These are phyloP conservation scores for Nakaseomyces nivariensis DNA, from an alignment of 1,139 yeast species.

Conservation along the genomic window DNA sequence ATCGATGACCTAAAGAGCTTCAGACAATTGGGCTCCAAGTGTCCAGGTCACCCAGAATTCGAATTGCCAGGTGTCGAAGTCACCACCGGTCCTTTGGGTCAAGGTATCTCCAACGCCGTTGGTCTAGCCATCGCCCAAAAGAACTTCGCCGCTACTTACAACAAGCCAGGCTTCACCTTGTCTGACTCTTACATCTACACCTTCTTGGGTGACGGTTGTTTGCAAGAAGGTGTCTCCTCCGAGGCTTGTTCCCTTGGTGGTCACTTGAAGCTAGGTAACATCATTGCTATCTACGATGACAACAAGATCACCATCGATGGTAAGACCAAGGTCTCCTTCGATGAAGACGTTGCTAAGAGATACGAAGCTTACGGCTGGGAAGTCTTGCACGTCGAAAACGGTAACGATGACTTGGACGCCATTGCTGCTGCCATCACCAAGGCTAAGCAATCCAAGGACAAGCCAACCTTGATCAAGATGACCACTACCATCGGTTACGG, in stretches of 20 bases:
- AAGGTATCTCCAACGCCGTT: slow-evolving; percentile 94
- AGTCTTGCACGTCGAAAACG: slow-evolving; percentile 65
- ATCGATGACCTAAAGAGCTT: slow-evolving; percentile 84
- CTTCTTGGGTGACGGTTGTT: slow-evolving; percentile 95
- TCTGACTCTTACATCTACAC: slow-evolving; percentile 70
- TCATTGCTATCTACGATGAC: slow-evolving; percentile 95
- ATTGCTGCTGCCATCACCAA: slow-evolving; percentile 64
- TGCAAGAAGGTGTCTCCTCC: slow-evolving; percentile 96
- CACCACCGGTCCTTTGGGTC: slow-evolving; percentile 99
- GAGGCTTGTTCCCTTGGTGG: slow-evolving; percentile 96
- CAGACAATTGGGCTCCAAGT: slow-evolving; percentile 84
- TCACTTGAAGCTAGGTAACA: slow-evolving; percentile 86
- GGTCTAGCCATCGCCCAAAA: slow-evolving; percentile 95
- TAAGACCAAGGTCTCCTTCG: slow-evolving; percentile 80
- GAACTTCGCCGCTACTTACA: slow-evolving; percentile 86
- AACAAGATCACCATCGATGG: slow-evolving; percentile 98
- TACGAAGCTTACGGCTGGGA: slow-evolving; percentile 96
- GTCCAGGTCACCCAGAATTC: slow-evolving; percentile 97
- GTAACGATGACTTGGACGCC: slow-evolving; percentile 68
- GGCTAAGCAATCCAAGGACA: slow-evolving; percentile 55
- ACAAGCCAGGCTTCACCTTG: slow-evolving; percentile 70
- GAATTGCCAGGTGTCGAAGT: slow-evolving; percentile 83
- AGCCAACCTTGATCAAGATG: slow-evolving; percentile 87
- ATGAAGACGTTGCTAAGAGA: slow-evolving; percentile 84
- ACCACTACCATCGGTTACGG: slow-evolving; percentile 94